phyloP scores from a whole-genome alignment of 2,329 filamentous ascomycete genomes.

The Trichophyton simii region DNA sequence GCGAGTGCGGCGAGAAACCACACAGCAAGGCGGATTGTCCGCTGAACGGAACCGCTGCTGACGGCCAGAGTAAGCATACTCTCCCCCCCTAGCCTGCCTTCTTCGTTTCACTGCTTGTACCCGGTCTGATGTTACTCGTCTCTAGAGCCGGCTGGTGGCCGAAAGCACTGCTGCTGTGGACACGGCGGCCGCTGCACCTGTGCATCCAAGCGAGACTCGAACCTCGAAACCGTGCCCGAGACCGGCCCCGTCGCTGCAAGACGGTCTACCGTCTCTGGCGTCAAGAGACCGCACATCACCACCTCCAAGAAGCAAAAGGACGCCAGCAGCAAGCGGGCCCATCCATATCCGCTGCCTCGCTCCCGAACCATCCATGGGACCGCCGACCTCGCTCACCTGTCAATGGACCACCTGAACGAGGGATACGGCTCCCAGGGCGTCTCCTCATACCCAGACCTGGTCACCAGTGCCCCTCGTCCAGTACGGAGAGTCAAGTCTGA shows the following conservation, averaged over 20 bases:
- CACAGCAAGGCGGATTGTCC: slow-evolving; percentile 29
- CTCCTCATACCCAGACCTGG: slow-evolving; percentile 18
- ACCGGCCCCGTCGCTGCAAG: slow-evolving; percentile 31
- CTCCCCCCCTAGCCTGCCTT: background rate
- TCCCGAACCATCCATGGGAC: slow-evolving; percentile 39
- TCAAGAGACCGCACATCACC: slow-evolving; percentile 44
- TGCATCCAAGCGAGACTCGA: slow-evolving; percentile 30
- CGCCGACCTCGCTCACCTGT: slow-evolving; percentile 37
- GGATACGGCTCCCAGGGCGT: slow-evolving; percentile 17
- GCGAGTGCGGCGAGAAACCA: slow-evolving; percentile 85
- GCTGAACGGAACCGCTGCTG: slow-evolving; percentile 5
- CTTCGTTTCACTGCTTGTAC: slow-evolving; percentile 12
- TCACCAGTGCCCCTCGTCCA: slow-evolving; percentile 22
- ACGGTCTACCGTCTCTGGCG: slow-evolving; percentile 29
- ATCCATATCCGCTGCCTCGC: slow-evolving; percentile 50
- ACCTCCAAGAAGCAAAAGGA: slow-evolving; percentile 51
- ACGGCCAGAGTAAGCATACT: slow-evolving; percentile 8
- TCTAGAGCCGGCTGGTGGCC: slow-evolving; percentile 5
- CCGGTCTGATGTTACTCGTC: background rate
- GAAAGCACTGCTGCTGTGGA: slow-evolving; percentile 15
- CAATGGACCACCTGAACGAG: slow-evolving; percentile 39
- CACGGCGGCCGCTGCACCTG: slow-evolving; percentile 15
- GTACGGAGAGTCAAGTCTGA: slow-evolving; percentile 32
- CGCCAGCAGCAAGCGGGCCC: slow-evolving; percentile 48
- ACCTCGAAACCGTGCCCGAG: slow-evolving; percentile 39